Percentiles rank a stretch among this genome's conserved stretches.
Conservation (phyloP, 805 yeast genomes). For the Cyberlindnera mrakii region DNA sequence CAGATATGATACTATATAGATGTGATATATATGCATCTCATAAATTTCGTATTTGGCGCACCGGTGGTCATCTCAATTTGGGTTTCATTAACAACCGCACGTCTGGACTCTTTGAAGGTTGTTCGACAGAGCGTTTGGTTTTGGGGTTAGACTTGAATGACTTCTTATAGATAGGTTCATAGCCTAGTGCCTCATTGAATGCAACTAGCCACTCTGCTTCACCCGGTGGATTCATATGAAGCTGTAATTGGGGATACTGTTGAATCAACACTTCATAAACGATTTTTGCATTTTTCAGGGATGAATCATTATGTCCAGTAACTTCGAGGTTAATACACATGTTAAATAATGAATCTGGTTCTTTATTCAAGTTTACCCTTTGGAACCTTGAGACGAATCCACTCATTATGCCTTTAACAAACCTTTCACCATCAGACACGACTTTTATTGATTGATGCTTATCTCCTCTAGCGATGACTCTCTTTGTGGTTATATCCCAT, state of each 20-base stretch:
- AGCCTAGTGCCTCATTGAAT: constrained; percentile 44
- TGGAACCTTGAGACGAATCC: constrained; percentile 72
- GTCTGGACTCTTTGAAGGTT: background rate
- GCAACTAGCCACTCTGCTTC: constrained; percentile 39
- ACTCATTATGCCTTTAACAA: constrained; percentile 58
- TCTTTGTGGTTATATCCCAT: constrained; percentile 46
- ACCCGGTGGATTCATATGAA: constrained; percentile 37
- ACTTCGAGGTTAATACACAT: constrained; percentile 52
- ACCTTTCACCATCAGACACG: constrained; percentile 34
- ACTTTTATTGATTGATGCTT: constrained; percentile 80
- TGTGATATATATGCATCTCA: too few species aligned
- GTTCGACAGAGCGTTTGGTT: background rate
- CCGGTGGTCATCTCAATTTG: background rate
- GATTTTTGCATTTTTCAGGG: constrained; percentile 41
- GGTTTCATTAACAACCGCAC: background rate
- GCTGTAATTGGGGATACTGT: constrained; percentile 33
- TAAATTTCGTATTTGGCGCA: too few species aligned
- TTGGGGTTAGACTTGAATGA: constrained; percentile 7
- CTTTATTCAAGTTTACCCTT: constrained; percentile 36
- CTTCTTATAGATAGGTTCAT: constrained; percentile 46
- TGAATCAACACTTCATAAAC: constrained; percentile 35
- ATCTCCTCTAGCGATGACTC: constrained; percentile 72
- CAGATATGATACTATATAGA: too few species aligned
- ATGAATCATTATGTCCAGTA: constrained; percentile 31
- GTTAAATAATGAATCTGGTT: constrained; percentile 69